A percentile compares a stretch with the other conserved stretches of the same genome.
Conservation (phyloP, 2,329 filamentous ascomycete species). For the Alternaria consortialis region DNA sequence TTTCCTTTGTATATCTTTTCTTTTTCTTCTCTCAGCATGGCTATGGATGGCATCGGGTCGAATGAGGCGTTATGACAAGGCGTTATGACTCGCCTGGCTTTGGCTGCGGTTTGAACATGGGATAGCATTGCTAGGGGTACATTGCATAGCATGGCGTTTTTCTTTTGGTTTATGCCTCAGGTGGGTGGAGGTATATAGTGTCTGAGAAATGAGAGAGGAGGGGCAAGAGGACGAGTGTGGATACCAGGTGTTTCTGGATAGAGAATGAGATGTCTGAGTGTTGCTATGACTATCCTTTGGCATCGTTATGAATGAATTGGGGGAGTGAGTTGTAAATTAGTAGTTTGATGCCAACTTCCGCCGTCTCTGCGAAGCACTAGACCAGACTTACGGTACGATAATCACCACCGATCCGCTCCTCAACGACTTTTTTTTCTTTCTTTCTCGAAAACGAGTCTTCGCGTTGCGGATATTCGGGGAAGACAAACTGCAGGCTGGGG, state of each 20-base stretch:
- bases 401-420: too few species aligned
- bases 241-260: background rate
- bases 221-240: background rate
- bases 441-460: too few species aligned
- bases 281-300: background rate
- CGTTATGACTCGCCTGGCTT: background rate
- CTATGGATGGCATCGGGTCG: background rate
- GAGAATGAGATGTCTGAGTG: background rate
- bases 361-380: too few species aligned
- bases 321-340: too few species aligned
- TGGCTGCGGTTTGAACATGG: background rate
- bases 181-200: background rate
- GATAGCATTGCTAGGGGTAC: background rate
- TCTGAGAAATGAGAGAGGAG: background rate
- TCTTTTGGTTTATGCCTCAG: background rate
- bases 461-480: too few species aligned
- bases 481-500: too few species aligned
- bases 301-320: too few species aligned
- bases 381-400: too few species aligned
- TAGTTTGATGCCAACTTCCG: too few species aligned
- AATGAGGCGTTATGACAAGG: background rate
- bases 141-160: conserved; percentile 5
- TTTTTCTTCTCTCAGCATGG: background rate
- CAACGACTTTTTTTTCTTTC: too few species aligned
- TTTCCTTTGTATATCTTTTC: background rate